Evolutionary conservation across 1,284 basidiomycete species (phyloP).

Genomic region (Agroathelia rolfsii): DNA sequence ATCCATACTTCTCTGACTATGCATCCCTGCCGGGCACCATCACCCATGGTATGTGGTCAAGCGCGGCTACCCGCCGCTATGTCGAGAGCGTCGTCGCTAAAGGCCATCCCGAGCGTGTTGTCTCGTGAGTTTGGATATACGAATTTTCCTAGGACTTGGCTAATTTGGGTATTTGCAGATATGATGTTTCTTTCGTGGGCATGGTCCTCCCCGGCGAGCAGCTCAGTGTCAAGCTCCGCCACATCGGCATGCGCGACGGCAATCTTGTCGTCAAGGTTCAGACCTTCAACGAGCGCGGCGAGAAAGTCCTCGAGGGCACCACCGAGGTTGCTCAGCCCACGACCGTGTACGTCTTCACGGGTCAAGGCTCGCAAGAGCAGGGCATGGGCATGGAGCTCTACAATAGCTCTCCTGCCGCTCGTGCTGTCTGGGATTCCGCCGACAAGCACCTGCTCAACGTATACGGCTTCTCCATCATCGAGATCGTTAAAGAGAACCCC

Average conservation of each 20-base stretch:
- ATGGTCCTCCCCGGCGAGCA: conserved; percentile 96
- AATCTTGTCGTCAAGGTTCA: conserved; percentile 89
- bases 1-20: conserved; percentile 96
- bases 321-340: conserved; percentile 90
- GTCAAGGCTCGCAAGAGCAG: conserved; percentile 95
- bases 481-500: conserved; percentile 96
- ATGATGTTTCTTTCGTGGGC: conserved; percentile 88
- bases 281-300: conserved; percentile 77
- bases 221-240: conserved; percentile 81
- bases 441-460: conserved; percentile 89
- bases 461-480: conserved; percentile 96
- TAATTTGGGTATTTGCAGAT: conserved; percentile 36
- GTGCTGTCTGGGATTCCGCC: conserved; percentile 94
- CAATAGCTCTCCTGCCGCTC: conserved; percentile 84
- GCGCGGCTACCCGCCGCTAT: conserved; percentile 87
- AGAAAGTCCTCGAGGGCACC: conserved; percentile 87
- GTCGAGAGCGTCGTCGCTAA: conserved; percentile 93
- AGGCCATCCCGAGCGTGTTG: conserved; percentile 84
- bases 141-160: conserved; percentile 5
- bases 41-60: conserved; percentile 96
- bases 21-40: conserved; percentile 93
- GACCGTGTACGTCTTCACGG: conserved; percentile 96
- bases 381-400: conserved; percentile 99
- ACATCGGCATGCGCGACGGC: conserved; percentile 85
- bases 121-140: conserved; percentile 46